These are phyloP conservation scores for Stachybotrys chartarum DNA, from an alignment of 2,329 filamentous ascomycete genomes.

Conservation along the genomic window DNA sequence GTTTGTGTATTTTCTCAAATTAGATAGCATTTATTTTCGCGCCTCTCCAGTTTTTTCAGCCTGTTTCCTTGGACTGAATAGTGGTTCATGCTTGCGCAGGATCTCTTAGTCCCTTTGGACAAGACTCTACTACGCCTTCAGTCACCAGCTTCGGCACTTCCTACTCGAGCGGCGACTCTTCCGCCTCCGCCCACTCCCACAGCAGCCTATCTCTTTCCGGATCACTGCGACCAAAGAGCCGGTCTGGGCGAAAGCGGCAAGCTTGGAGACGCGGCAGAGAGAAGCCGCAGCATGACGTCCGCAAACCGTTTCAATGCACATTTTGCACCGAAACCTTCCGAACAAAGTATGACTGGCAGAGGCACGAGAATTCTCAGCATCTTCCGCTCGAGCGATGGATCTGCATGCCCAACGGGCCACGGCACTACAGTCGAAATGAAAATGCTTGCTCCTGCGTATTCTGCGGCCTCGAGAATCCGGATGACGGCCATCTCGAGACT, in stretches of 20 bases:
- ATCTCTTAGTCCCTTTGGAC: constrained; percentile 19
- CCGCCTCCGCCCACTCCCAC: constrained; percentile 4
- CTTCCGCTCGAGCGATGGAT: constrained; percentile 38
- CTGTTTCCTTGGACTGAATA: background rate
- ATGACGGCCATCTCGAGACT: constrained; percentile 21
- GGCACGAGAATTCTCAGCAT: constrained; percentile 41
- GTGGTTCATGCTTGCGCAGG: background rate
- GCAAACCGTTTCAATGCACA: constrained; percentile 31
- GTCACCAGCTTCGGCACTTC: constrained; percentile 8
- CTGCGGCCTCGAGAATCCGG: constrained; percentile 24
- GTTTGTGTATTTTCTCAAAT: too few species aligned
- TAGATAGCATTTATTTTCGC: too few species aligned
- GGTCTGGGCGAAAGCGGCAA: constrained; percentile 8
- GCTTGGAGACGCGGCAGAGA: constrained; percentile 10
- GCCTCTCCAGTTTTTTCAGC: too few species aligned
- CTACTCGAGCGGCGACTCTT: constrained; percentile 10
- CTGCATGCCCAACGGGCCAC: constrained; percentile 27
- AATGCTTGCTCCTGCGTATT: constrained; percentile 24
- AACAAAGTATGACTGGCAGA: constrained; percentile 37
- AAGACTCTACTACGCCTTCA: constrained; percentile 9
- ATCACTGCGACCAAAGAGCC: background rate
- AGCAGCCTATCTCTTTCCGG: constrained; percentile 1
- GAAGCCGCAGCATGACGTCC: constrained; percentile 5
- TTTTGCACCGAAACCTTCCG: constrained; percentile 38
- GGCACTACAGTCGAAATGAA: constrained; percentile 26